Base-by-base conservation (phyloP, 805 yeast species). In the Komagataella pastoris region DNA sequence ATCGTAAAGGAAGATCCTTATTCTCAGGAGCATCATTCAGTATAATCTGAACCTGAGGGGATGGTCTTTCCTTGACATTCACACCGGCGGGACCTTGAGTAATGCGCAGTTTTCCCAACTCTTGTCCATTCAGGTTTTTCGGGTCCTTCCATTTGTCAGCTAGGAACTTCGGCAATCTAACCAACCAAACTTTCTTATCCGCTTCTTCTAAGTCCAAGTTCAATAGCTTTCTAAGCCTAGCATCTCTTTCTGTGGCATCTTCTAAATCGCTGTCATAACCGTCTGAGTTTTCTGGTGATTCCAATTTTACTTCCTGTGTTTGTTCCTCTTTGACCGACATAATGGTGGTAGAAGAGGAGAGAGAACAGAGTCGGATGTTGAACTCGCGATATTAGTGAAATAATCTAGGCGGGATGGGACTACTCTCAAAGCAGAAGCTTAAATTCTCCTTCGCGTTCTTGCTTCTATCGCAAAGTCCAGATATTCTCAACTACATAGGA, bases 131-230 rank as follows among this genome's bases (percentile, higher is more conserved):
- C 49, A 84, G 66, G 47, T 70, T 69, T 21, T 73, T 79, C 51
- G 77, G 74, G 55, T 83, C 75, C 51, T 81, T 75, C 96, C 97
- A 88, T 56, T 78, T 74, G 46, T 83, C 87, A 30, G 95, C 85
- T 54, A 93, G 70, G 61, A 88, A 88, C 61, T 87, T 81, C 1
- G 99, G 98, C 61, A 93, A 70, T 58, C 93, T 79, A 21, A 93
- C 96, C 19, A 93, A 72, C 99, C 98, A 93, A 46, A 93, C 83
- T 58, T 88, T 88, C 59, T 85, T 83, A 49, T 68, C 73, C 14
- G 83, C 79, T 30, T 72, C 70, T 1, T 72, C 55, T 50, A 89
- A 66, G 61, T 89, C 87, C 65, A 93, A 72, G 64, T 93, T 95
- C 30, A 90, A 73, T 12, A 87, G 75, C 66, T 85, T 96, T 59